Evolutionary conservation across 2,329 filamentous ascomycete genomes (phyloP), one percentile per base, ranked within the genome.

Genomic region (Camillea tinctor): DNA sequence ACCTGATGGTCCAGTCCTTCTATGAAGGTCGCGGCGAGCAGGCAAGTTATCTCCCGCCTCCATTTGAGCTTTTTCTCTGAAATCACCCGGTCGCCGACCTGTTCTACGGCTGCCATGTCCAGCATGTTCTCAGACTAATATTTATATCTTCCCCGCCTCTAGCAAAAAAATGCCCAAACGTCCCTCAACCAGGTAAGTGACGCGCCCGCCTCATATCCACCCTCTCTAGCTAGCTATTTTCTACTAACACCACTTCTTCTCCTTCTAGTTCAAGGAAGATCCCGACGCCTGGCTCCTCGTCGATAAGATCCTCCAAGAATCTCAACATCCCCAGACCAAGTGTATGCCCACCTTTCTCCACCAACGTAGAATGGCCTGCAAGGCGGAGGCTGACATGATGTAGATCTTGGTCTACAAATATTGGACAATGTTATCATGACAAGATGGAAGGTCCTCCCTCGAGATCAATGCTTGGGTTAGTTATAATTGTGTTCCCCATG

Each of bases 341-440:
- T 99, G 92, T 93, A 81, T 73, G 88, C 81, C n/a, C 69, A 52
- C 62, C 56, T 55, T 56, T 52, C 36, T 57, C 49, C 26, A 21
- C 44, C 54, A 52, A n/a, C 58, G 40, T 52, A 23, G 20, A 30
- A 7, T 30, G 56, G 53, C 15, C 22, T 56, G 50, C 15, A 24
- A 20, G 26, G 49, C 52, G 57, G 60, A 58, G 60, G 62, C 71
- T 73, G 54, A 73, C 68, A 58, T 44, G 40, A 68, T 66, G 71
- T 75, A 96, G 92, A 96, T 77, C 84, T 99, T 72, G 95, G 93
- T 57, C 83, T 99, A 67, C 95, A 99, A 79, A 93, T 99, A 67
- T 87, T 99, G 66, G 95, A 99, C 80, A 93, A 92, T 86, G 94
- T 99, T 68, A 98, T 99, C 75, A 92, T 94, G 88, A 99, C 95